phyloP scores from a whole-genome alignment of 1,284 basidiomycete species.

The Irpex sp. region DNA sequence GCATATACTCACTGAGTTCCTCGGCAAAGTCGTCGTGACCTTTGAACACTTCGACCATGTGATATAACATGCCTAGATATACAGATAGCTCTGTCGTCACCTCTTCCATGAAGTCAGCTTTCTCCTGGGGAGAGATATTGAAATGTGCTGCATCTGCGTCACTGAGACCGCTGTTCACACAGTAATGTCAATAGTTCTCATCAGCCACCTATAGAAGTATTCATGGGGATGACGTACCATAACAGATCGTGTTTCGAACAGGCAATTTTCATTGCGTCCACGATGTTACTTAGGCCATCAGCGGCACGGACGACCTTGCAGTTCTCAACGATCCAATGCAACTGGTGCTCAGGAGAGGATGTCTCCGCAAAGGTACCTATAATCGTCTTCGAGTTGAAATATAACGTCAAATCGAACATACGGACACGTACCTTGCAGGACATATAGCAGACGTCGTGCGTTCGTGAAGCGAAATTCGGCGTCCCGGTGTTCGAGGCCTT shows the following conservation, averaged over 20 bases:
- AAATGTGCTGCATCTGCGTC: slow-evolving; percentile 69
- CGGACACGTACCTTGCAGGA: slow-evolving; percentile 74
- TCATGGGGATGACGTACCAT: slow-evolving; percentile 42
- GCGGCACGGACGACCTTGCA: slow-evolving; percentile 82
- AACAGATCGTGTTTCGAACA: slow-evolving; percentile 85
- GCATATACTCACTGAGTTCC: slow-evolving; percentile 78
- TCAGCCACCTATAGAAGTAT: not conserved
- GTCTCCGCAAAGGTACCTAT: slow-evolving; percentile 91
- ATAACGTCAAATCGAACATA: slow-evolving; percentile 19
- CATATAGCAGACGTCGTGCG: slow-evolving; percentile 84
- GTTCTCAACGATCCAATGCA: slow-evolving; percentile 96
- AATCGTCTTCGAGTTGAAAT: not conserved
- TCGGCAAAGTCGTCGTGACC: slow-evolving; percentile 91
- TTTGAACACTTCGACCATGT: slow-evolving; percentile 89
- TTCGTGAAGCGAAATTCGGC: slow-evolving; percentile 83
- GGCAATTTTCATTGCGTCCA: slow-evolving; percentile 89
- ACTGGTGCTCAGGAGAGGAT: slow-evolving; percentile 86
- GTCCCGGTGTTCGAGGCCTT: slow-evolving; percentile 82
- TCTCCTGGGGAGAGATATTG: slow-evolving; percentile 65
- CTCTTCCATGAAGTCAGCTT: slow-evolving; percentile 80
- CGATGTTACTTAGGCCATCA: slow-evolving; percentile 82
- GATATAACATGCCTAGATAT: slow-evolving; percentile 90
- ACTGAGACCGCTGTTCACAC: slow-evolving; percentile 52
- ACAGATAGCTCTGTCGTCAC: slow-evolving; percentile 89
- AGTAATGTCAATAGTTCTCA: not conserved